Conservation (phyloP, 2,329 filamentous ascomycete species). For the Aspergillus melleus region DNA sequence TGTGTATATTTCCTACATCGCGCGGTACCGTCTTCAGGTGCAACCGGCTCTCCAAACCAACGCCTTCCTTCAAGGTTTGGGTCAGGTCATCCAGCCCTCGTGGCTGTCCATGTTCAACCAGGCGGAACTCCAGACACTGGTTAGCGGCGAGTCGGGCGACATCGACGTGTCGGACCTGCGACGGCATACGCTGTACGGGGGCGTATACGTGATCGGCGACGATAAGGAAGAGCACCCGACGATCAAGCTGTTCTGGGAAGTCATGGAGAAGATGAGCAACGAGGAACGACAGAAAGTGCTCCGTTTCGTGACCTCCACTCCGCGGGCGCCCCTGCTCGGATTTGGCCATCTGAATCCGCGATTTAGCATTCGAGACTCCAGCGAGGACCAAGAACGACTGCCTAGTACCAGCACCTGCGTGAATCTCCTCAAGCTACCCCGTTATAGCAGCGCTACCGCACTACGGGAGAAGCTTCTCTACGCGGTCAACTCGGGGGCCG, state of each 20-base stretch:
- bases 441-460: slow-evolving; percentile 66
- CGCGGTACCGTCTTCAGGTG: slow-evolving; percentile 77
- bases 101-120: slow-evolving; percentile 99
- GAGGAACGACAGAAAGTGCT: slow-evolving; percentile 79
- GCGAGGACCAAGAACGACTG: slow-evolving; percentile 71
- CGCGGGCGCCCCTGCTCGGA: slow-evolving; percentile 82
- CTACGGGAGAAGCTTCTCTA: slow-evolving; percentile 83
- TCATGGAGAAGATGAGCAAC: slow-evolving; percentile 75
- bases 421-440: slow-evolving; percentile 87
- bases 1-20: slow-evolving; percentile 91
- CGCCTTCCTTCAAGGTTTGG: slow-evolving; percentile 83
- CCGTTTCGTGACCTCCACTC: slow-evolving; percentile 94
- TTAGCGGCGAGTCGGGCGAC: slow-evolving; percentile 80
- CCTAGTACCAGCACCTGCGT: slow-evolving; percentile 96
- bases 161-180: slow-evolving; percentile 88
- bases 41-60: slow-evolving; percentile 81
- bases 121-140: slow-evolving; percentile 85
- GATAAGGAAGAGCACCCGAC: slow-evolving; percentile 84
- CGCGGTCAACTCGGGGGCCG: slow-evolving; percentile 83
- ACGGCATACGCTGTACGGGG: slow-evolving; percentile 80
- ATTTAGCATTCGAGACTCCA: slow-evolving; percentile 87
- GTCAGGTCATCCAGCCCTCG: slow-evolving; percentile 81
- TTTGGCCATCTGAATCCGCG: slow-evolving; percentile 81
- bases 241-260: slow-evolving; percentile 85
- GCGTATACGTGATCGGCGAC: slow-evolving; percentile 85